Evolutionary conservation across 78 protist genomes (phyloP).

Genomic region (Diacronema lutheri): DNA sequence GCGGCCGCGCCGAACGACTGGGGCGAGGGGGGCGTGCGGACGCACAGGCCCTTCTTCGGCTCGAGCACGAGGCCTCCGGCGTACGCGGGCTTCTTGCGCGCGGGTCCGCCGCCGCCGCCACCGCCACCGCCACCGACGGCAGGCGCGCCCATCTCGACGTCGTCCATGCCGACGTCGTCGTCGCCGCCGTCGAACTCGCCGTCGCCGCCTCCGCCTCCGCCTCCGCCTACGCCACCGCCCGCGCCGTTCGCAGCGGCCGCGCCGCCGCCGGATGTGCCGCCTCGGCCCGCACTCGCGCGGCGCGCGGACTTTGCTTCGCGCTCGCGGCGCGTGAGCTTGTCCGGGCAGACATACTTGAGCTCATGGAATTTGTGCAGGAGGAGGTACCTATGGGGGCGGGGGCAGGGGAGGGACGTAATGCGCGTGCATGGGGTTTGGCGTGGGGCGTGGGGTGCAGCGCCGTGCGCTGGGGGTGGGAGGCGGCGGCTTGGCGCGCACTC

Average conservation of each 20-base stretch:
- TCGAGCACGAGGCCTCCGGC: slow-evolving; percentile 80
- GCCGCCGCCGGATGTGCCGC: too few relatives aligned
- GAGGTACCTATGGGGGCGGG: too few relatives aligned
- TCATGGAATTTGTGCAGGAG: slow-evolving; percentile 83
- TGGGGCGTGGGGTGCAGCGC: too few relatives aligned
- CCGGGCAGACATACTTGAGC: slow-evolving; percentile 4
- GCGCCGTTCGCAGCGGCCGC: too few relatives aligned
- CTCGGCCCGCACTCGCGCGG: too few relatives aligned
- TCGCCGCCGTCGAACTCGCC: neutral
- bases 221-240: neutral
- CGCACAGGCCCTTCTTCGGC: slow-evolving; percentile 83
- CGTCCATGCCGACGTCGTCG: neutral
- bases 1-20: too few relatives aligned
- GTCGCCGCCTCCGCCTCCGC: neutral
- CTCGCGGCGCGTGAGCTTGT: neutral
- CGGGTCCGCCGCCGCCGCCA: neutral
- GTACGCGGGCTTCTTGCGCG: slow-evolving; percentile 29
- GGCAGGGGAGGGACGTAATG: too few relatives aligned
- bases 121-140: neutral
- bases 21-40: too few relatives aligned
- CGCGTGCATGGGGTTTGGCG: too few relatives aligned
- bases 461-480: too few relatives aligned
- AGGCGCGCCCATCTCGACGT: neutral
- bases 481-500: too few relatives aligned
- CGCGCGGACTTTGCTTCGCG: too few relatives aligned